These are phyloP conservation scores for Hypoxylon cercidicola DNA, from an alignment of 495 filamentous ascomycete genomes.

Conservation along the genomic window DNA sequence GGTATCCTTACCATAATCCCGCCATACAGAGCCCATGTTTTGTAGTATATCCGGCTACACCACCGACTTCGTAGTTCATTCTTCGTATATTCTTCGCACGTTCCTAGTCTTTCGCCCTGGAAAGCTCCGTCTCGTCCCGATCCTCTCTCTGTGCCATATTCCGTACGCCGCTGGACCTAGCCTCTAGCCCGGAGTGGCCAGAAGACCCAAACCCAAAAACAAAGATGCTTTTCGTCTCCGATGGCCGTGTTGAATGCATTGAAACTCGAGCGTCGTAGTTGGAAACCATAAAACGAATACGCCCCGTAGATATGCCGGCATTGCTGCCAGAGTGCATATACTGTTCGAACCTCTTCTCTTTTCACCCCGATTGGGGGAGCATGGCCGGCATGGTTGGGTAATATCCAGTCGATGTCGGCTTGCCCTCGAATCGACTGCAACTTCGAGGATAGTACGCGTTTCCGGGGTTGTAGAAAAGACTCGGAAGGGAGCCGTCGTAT, in stretches of 20 bases:
- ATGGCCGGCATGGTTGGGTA: conserved; percentile 57
- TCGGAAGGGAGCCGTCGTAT: conserved; percentile 53
- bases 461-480: conserved; percentile 51
- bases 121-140: conserved; percentile 22
- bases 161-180: conserved; percentile 40
- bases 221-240: conserved; percentile 45
- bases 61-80: conserved; percentile 31
- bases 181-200: conserved; percentile 16
- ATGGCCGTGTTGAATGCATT: conserved; percentile 34
- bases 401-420: conserved; percentile 54
- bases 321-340: conserved; percentile 10
- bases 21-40: conserved; percentile 43
- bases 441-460: conserved; percentile 48
- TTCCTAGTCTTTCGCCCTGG: conserved; percentile 13
- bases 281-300: conserved; percentile 20
- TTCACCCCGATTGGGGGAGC: conserved; percentile 46
- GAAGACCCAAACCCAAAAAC: conserved; percentile 33
- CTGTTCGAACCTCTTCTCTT: background rate
- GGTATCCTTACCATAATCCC: conserved; percentile 49
- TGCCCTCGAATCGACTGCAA: conserved; percentile 58
- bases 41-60: conserved; percentile 47
- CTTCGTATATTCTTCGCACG: conserved; percentile 36
- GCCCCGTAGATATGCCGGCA: conserved; percentile 23
- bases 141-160: conserved; percentile 32
- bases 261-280: conserved; percentile 15